Conservation (phyloP, 2,329 filamentous ascomycete genomes). For the Aspergillus awamori region DNA sequence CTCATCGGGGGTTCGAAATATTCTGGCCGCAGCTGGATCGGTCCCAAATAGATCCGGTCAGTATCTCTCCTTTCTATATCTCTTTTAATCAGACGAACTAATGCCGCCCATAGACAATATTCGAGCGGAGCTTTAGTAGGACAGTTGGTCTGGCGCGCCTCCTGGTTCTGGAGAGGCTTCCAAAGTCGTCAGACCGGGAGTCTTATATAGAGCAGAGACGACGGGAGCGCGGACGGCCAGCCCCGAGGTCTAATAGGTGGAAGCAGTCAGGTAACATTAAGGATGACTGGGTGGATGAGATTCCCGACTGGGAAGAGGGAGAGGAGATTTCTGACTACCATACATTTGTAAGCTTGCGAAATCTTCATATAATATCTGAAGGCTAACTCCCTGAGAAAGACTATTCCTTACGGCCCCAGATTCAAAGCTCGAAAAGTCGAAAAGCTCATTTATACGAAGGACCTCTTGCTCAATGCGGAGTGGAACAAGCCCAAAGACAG, state of each 20-base stretch:
- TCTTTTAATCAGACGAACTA: too few species aligned
- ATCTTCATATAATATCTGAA: slow-evolving; percentile 27
- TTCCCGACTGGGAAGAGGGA: slow-evolving; percentile 79
- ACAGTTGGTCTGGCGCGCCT: slow-evolving; percentile 78
- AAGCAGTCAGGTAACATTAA: slow-evolving; percentile 73
- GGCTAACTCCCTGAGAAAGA: slow-evolving; percentile 23
- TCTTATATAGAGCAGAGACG: slow-evolving; percentile 71
- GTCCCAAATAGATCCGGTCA: slow-evolving; percentile 69
- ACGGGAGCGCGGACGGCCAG: slow-evolving; percentile 70
- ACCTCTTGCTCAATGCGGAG: slow-evolving; percentile 80
- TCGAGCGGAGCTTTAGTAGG: slow-evolving; percentile 75
- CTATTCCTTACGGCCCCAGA: slow-evolving; percentile 41
- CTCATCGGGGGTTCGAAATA: slow-evolving; percentile 80
- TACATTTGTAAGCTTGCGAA: slow-evolving; percentile 65
- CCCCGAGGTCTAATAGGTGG: slow-evolving; percentile 44
- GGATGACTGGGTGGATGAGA: slow-evolving; percentile 73
- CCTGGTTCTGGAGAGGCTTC: slow-evolving; percentile 77
- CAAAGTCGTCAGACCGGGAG: slow-evolving; percentile 68
- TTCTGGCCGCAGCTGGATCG: slow-evolving; percentile 77
- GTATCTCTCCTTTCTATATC: neutral
- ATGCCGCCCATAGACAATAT: slow-evolving; percentile 62
- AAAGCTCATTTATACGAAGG: slow-evolving; percentile 78
- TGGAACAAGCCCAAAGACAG: slow-evolving; percentile 80
- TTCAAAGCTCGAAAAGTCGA: slow-evolving; percentile 64
- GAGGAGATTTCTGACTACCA: slow-evolving; percentile 80